Percentiles rank a stretch among this genome's conserved stretches.
These are phyloP conservation scores for Camelina sativa DNA, from an alignment of 345 rosid species.

Conservation along the genomic window DNA sequence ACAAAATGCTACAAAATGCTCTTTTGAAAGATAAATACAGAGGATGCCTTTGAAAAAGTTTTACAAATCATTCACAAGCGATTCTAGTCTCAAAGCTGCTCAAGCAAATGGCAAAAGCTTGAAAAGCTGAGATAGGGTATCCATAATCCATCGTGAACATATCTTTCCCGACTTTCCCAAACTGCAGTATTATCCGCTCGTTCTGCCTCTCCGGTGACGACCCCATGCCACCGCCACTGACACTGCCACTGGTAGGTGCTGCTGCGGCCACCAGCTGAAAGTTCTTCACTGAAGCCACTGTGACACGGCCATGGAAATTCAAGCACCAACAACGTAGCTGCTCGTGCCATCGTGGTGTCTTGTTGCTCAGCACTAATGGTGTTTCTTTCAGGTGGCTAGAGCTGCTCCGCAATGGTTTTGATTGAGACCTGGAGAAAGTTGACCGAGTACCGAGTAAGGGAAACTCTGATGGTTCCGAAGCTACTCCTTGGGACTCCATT, in stretches of 20 bases:
- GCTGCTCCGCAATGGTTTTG: slow-evolving; percentile 40
- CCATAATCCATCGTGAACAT: slow-evolving; percentile 80
- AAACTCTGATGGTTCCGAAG: slow-evolving; percentile 35
- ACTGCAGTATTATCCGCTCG: slow-evolving; percentile 67
- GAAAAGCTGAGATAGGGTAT: slow-evolving; percentile 77
- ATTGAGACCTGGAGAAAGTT: slow-evolving; percentile 47
- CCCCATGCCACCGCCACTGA: slow-evolving; percentile 45
- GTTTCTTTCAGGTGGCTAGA: slow-evolving; percentile 47
- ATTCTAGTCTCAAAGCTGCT: slow-evolving; percentile 82
- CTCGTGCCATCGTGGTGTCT: slow-evolving; percentile 85
- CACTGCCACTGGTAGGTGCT: slow-evolving; percentile 52
- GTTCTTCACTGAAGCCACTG: slow-evolving; percentile 82
- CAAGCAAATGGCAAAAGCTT: slow-evolving; percentile 80
- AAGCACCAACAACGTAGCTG: slow-evolving; percentile 86
- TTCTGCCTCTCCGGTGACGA: slow-evolving; percentile 42
- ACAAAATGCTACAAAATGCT: slow-evolving; percentile 22
- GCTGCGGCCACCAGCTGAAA: slow-evolving; percentile 50
- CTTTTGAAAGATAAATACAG: slow-evolving; percentile 2
- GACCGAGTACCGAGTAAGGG: slow-evolving; percentile 52
- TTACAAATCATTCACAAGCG: slow-evolving; percentile 63
- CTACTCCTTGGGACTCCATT: slow-evolving; percentile 42
- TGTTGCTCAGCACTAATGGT: slow-evolving; percentile 59
- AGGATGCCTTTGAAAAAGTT: background rate
- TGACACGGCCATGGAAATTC: slow-evolving; percentile 79
- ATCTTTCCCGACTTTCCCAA: slow-evolving; percentile 84